Percentiles rank a stretch among this genome's conserved stretches.
phyloP scores from a whole-genome alignment of 345 rosid genomes.

The Citrus hindsii region DNA sequence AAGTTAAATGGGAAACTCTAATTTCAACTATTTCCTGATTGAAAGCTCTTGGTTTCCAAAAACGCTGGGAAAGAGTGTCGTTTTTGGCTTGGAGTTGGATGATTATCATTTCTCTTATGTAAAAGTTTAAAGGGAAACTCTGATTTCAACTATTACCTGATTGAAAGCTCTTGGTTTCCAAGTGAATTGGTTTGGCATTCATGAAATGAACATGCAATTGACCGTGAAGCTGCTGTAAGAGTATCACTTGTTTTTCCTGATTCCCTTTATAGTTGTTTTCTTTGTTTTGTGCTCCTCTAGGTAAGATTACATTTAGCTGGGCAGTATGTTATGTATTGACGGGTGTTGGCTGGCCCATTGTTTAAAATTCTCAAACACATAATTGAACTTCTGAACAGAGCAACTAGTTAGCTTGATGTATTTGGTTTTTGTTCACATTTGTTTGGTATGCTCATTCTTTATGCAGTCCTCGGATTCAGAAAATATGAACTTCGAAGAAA shows the following conservation, averaged over 20 bases:
- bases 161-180: neutral
- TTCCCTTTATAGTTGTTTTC: neutral
- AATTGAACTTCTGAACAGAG: neutral
- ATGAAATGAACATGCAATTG: neutral
- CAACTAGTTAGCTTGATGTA: neutral
- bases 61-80: too few species aligned
- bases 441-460: constrained; percentile 14
- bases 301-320: neutral
- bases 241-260: neutral
- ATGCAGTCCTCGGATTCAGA: constrained; percentile 39
- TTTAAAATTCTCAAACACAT: neutral
- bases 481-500: constrained; percentile 54
- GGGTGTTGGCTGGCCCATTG: neutral
- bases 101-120: too few species aligned
- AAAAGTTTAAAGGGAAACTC: neutral
- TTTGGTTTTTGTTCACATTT: neutral
- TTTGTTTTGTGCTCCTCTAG: neutral
- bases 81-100: too few species aligned
- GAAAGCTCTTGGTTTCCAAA: neutral
- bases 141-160: neutral
- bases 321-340: neutral
- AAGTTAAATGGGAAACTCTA: neutral
- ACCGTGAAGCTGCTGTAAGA: neutral
- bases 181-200: neutral
- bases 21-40: neutral